phyloP scores from a whole-genome alignment of 768 basidiomycete genomes.

The Boletus pseudopeckii region DNA sequence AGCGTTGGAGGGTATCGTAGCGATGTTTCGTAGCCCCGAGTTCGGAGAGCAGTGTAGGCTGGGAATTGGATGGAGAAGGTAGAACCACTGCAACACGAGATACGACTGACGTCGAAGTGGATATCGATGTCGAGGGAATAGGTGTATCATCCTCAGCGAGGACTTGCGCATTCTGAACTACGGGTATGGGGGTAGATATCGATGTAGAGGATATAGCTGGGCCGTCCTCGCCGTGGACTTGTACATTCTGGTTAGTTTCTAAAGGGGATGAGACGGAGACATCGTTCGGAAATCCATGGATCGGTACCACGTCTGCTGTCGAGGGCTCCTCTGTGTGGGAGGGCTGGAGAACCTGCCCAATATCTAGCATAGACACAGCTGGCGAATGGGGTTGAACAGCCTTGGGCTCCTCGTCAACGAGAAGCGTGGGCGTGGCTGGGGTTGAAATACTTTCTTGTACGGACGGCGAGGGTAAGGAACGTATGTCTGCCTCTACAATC shows the following conservation, averaged over 20 bases:
- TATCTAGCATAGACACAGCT: conserved; percentile 18
- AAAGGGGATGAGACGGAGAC: background rate
- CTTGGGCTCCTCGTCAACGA: conserved; percentile 11
- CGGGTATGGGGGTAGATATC: background rate
- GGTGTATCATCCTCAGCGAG: background rate
- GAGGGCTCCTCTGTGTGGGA: background rate
- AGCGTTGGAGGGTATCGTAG: conserved; percentile 58
- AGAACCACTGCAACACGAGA: background rate
- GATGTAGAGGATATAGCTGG: background rate
- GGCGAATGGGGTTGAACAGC: conserved; percentile 10
- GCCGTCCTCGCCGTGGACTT: background rate
- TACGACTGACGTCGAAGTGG: background rate
- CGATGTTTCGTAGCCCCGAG: conserved; percentile 46
- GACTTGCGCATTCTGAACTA: background rate
- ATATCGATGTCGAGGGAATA: background rate
- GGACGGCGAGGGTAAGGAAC: background rate
- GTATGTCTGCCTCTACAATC: background rate
- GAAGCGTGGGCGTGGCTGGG: conserved; percentile 10
- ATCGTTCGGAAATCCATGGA: background rate
- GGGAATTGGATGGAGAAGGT: background rate
- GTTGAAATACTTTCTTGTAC: conserved; percentile 4
- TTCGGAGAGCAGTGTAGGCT: conserved; percentile 42
- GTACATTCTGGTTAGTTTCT: background rate
- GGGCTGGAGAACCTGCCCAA: conserved; percentile 1
- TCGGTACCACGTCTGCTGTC: background rate